A percentile compares a stretch with the other conserved stretches of the same genome.
These are phyloP conservation scores for Stenocarpella maydis DNA, from an alignment of 2,329 filamentous ascomycete genomes.

Conservation along the genomic window DNA sequence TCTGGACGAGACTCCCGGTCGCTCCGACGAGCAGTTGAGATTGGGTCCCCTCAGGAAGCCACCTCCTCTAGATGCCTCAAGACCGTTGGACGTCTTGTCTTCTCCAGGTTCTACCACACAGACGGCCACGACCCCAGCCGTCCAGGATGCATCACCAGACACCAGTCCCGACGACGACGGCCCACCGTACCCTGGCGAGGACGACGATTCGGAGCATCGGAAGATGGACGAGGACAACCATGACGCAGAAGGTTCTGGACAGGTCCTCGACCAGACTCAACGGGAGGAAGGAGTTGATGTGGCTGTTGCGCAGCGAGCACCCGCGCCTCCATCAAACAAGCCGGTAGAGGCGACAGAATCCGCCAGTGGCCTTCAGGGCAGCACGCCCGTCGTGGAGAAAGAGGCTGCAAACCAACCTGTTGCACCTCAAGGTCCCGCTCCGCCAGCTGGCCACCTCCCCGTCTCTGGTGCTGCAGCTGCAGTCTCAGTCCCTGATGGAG, in stretches of 20 bases:
- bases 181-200: conserved; percentile 61
- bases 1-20: conserved; percentile 40
- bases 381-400: neutral
- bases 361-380: neutral
- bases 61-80: conserved; percentile 46
- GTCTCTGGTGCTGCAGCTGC: neutral
- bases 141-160: conserved; percentile 73
- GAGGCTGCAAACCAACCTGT: neutral
- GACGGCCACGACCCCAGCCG: conserved; percentile 76
- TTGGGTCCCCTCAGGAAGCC: conserved; percentile 45
- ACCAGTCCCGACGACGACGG: conserved; percentile 78
- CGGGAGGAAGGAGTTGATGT: conserved; percentile 9
- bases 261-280: conserved; percentile 36
- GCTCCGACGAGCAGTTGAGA: conserved; percentile 40
- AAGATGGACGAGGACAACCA: conserved; percentile 44
- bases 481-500: neutral
- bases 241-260: conserved; percentile 32
- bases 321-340: conserved; percentile 56
- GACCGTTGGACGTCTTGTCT: conserved; percentile 55
- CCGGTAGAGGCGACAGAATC: conserved; percentile 43
- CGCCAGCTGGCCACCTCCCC: neutral
- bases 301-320: conserved; percentile 46
- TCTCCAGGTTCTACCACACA: conserved; percentile 74
- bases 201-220: conserved; percentile 53
- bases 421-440: neutral